Conservation (phyloP, 192 early-diverging fungal species). For the Coemansia javaensis region DNA sequence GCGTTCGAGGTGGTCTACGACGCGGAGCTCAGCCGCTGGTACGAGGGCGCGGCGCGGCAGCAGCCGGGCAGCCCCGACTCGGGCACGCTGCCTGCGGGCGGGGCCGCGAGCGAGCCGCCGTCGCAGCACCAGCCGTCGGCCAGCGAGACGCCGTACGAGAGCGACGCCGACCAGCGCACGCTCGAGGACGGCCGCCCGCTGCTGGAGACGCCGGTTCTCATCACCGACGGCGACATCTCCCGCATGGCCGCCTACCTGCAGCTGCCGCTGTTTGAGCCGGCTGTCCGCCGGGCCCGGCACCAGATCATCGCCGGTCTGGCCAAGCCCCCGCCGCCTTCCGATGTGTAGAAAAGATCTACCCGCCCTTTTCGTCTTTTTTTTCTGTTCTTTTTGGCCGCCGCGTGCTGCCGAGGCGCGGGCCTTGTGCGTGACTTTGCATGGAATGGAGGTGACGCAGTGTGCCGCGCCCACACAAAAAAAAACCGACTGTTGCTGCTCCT, state of each 20-base stretch:
- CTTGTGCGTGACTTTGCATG: too few species aligned
- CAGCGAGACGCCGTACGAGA: slow-evolving; percentile 6
- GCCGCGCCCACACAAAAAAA: too few species aligned
- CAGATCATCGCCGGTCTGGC: slow-evolving; percentile 47
- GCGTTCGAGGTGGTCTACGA: slow-evolving; percentile 32
- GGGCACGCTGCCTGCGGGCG: slow-evolving; percentile 6
- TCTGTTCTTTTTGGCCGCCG: not conserved
- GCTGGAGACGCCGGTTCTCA: slow-evolving; percentile 22
- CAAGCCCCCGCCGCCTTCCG: slow-evolving; percentile 17
- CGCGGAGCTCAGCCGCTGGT: slow-evolving; percentile 31
- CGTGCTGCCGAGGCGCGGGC: too few species aligned
- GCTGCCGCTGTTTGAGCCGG: slow-evolving; percentile 46
- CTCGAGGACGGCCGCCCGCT: slow-evolving; percentile 26
- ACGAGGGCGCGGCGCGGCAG: slow-evolving; percentile 5
- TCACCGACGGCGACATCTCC: slow-evolving; percentile 32
- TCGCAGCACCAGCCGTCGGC: slow-evolving; percentile 1
- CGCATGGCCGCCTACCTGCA: slow-evolving; percentile 41
- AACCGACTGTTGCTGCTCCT: too few species aligned
- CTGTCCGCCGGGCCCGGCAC: slow-evolving; percentile 51
- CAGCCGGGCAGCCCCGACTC: slow-evolving; percentile 7
- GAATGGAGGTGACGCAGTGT: too few species aligned
- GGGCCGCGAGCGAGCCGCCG: not conserved
- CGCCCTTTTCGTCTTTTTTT: not conserved
- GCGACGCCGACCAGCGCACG: slow-evolving; percentile 23
- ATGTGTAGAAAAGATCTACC: not conserved